Percentiles rank a stretch among this genome's conserved stretches.
These are phyloP conservation scores for Clathrospora elynae DNA, from an alignment of 2,329 filamentous ascomycete species.

Conservation along the genomic window DNA sequence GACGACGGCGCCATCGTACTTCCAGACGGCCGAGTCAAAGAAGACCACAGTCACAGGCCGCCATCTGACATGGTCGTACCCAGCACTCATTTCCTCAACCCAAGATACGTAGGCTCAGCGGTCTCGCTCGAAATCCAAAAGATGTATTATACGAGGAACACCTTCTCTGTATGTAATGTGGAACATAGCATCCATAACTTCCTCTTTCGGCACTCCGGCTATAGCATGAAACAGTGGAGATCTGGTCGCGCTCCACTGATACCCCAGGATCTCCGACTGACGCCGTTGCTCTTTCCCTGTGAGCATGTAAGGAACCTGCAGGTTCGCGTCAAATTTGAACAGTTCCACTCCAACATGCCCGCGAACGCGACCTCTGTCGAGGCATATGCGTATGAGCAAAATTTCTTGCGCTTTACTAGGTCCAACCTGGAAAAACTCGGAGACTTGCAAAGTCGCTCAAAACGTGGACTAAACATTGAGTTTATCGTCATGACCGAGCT, in stretches of 20 bases:
- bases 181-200: slow-evolving; percentile 17
- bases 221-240: background rate
- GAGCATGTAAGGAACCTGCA: slow-evolving; percentile 27
- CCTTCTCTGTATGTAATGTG: slow-evolving; percentile 31
- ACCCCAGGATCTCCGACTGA: slow-evolving; percentile 4
- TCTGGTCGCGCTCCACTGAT: background rate
- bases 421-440: background rate
- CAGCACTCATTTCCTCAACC: slow-evolving; percentile 25
- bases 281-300: slow-evolving; percentile 5
- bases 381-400: slow-evolving; percentile 12
- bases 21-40: slow-evolving; percentile 23
- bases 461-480: slow-evolving; percentile 19
- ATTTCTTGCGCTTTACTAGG: slow-evolving; percentile 8
- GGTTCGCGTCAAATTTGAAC: slow-evolving; percentile 33
- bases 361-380: background rate
- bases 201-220: slow-evolving; percentile 10
- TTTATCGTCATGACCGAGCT: slow-evolving; percentile 28
- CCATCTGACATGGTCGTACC: slow-evolving; percentile 26
- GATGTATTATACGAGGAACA: slow-evolving; percentile 28
- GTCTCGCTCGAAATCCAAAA: slow-evolving; percentile 22
- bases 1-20: slow-evolving; percentile 7
- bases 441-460: background rate
- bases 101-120: slow-evolving; percentile 22
- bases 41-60: slow-evolving; percentile 28
- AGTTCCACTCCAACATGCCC: slow-evolving; percentile 8